Evolutionary conservation across 192 early-diverging fungal genomes (phyloP).

Genomic region (Diversispora epigaea): DNA sequence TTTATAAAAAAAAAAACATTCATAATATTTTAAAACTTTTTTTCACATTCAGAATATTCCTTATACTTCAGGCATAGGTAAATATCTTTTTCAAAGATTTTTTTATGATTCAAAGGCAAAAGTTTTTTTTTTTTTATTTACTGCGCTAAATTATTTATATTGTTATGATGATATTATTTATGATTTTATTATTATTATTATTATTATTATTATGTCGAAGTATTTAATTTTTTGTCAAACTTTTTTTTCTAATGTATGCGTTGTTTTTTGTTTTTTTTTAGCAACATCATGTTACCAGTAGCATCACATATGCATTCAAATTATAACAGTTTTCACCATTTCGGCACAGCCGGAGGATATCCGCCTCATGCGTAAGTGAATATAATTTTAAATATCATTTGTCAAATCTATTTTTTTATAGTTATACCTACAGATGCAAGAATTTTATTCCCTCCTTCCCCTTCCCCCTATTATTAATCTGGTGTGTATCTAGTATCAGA

Average conservation of each 20-base stretch:
- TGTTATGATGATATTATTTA: no score
- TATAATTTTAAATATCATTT: not conserved
- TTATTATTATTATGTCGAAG: not conserved
- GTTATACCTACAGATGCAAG: not conserved
- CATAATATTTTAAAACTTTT: no score
- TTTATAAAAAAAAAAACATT: no score
- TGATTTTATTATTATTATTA: no score
- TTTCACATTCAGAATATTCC: no score
- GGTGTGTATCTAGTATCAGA: conserved; percentile 20
- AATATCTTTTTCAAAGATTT: no score
- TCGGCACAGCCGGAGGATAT: conserved; percentile 3
- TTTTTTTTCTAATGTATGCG: not conserved
- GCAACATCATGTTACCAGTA: conserved; percentile 17
- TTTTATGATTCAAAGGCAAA: no score
- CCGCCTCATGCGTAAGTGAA: conserved; percentile 15
- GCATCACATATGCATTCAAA: conserved; percentile 25
- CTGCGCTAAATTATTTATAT: no score
- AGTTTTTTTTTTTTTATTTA: no score
- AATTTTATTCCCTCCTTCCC: not conserved
- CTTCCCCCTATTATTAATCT: not conserved
- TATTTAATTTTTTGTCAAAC: not conserved
- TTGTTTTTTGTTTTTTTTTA: not conserved
- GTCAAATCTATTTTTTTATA: not conserved
- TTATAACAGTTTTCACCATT: conserved; percentile 11
- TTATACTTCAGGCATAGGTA: no score